phyloP scores from a whole-genome alignment of 2,329 filamentous ascomycete species.

The Colletotrichum spaethianum region DNA sequence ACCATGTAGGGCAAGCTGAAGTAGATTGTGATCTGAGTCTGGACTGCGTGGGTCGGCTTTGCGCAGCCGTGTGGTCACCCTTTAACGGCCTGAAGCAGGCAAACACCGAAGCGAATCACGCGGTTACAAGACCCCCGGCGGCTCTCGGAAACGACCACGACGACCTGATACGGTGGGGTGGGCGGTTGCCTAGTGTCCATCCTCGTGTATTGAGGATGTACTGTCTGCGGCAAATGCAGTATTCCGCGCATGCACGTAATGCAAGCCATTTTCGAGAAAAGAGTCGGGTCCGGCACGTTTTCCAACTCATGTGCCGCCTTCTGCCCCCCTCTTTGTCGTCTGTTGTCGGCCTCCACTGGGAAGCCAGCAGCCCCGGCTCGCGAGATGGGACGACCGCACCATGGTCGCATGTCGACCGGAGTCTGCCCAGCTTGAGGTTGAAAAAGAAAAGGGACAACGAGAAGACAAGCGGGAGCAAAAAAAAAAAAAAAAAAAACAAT shows the following conservation, averaged over 20 bases:
- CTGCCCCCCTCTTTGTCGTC: background rate
- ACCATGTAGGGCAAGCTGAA: too few species aligned
- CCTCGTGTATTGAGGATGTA: background rate
- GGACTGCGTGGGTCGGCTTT: background rate
- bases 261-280: conserved; percentile 4
- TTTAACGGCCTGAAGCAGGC: background rate
- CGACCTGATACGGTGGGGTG: conserved; percentile 12
- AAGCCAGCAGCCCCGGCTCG: conserved; percentile 4
- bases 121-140: conserved; percentile 14
- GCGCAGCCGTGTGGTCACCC: background rate
- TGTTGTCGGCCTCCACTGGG: conserved; percentile 8
- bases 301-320: background rate
- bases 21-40: background rate
- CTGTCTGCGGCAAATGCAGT: background rate
- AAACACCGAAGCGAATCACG: conserved; percentile 8
- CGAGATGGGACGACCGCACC: conserved; percentile 33
- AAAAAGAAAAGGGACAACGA: background rate
- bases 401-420: conserved; percentile 24
- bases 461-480: too few species aligned
- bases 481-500: background rate
- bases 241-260: conserved; percentile 8
- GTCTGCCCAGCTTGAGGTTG: background rate
- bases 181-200: background rate
- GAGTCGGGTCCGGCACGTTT: conserved; percentile 6
- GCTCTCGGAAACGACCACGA: conserved; percentile 17